Conservation (phyloP, 2,329 filamentous ascomycete genomes). For the Capronia coronata region DNA sequence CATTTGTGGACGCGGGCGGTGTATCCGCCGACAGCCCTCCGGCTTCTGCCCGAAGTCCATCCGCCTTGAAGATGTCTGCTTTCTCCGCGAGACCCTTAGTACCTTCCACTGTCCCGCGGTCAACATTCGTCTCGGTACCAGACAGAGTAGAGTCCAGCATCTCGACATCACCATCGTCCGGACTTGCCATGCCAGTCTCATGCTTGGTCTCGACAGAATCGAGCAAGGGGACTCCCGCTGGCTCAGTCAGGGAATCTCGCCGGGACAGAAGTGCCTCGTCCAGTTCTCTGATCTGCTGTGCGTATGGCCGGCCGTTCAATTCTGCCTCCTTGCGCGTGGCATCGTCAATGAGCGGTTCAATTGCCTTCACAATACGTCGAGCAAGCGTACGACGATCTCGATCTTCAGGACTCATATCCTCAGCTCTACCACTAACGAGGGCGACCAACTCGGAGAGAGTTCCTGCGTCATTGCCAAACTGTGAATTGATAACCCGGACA, state of each 20-base stretch:
- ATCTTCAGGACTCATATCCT: slow-evolving; percentile 54
- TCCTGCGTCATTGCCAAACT: slow-evolving; percentile 46
- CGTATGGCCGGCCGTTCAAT: slow-evolving; percentile 62
- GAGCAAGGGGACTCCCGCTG: slow-evolving; percentile 19
- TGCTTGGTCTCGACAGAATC: slow-evolving; percentile 33
- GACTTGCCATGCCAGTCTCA: slow-evolving; percentile 17
- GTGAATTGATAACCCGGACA: slow-evolving; percentile 49
- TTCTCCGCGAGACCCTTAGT: neutral
- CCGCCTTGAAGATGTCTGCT: slow-evolving; percentile 7
- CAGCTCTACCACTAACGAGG: slow-evolving; percentile 44
- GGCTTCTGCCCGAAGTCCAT: slow-evolving; percentile 7
- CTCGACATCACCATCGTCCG: slow-evolving; percentile 32
- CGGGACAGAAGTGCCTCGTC: slow-evolving; percentile 58
- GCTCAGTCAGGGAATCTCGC: slow-evolving; percentile 44
- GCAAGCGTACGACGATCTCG: slow-evolving; percentile 78
- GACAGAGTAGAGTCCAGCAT: slow-evolving; percentile 35
- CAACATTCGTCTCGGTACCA: slow-evolving; percentile 20
- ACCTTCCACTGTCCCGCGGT: neutral
- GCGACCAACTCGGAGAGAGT: slow-evolving; percentile 45
- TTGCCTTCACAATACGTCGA: slow-evolving; percentile 77
- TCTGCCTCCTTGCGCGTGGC: slow-evolving; percentile 77
- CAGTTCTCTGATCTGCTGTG: slow-evolving; percentile 65
- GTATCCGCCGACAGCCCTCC: slow-evolving; percentile 19
- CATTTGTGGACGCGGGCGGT: slow-evolving; percentile 30
- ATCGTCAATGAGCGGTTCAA: slow-evolving; percentile 70